phyloP scores from a whole-genome alignment of 129 eudicot genomes.

The Chrysanthemum seticuspe region DNA sequence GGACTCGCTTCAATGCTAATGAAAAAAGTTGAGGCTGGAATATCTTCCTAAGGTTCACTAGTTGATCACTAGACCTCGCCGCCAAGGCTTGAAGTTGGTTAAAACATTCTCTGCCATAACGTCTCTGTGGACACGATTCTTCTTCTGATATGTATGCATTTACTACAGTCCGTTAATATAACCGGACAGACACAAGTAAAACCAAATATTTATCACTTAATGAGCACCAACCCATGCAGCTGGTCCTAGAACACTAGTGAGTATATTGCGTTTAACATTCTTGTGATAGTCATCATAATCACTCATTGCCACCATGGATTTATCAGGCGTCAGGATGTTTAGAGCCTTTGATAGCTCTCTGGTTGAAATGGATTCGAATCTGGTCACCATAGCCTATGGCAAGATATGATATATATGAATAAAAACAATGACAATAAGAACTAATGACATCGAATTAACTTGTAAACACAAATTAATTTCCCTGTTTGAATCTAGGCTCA shows the following conservation, averaged over 20 bases:
- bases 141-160: not conserved
- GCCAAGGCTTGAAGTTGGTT: not conserved
- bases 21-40: constrained; percentile 8
- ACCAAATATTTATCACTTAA: not conserved
- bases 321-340: not conserved
- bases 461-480: constrained; percentile 9
- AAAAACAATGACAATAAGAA: not conserved
- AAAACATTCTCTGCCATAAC: constrained; percentile 2
- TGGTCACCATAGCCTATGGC: not conserved
- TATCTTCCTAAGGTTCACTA: not conserved
- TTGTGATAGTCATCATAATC: constrained; percentile 6
- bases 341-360: constrained; percentile 8
- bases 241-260: constrained; percentile 2
- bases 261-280: not conserved
- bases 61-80: not conserved
- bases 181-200: not conserved
- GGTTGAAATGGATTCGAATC: constrained; percentile 5
- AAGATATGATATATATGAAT: not conserved
- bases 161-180: not conserved
- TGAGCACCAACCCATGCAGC: not conserved
- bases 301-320: constrained; percentile 6
- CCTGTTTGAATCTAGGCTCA: not conserved
- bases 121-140: not conserved
- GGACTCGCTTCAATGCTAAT: not conserved
- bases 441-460: not conserved